phyloP scores from a whole-genome alignment of 768 basidiomycete species.

The Cubamyces lactineus region DNA sequence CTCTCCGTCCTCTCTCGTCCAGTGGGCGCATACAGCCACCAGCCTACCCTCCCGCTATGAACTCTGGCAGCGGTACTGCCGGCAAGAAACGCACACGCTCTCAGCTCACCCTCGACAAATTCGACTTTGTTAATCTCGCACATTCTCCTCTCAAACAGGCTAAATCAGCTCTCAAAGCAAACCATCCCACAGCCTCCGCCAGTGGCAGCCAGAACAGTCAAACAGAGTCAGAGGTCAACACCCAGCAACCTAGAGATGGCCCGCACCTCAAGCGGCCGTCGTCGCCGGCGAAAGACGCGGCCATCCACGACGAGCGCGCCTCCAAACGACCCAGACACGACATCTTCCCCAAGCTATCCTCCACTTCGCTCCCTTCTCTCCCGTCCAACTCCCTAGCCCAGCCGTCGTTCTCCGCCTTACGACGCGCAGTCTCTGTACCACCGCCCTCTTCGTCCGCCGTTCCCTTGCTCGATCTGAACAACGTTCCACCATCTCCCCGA shows the following conservation, averaged over 20 bases:
- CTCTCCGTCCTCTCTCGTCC: background rate
- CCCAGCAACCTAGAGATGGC: background rate
- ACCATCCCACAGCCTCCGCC: background rate
- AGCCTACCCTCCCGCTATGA: background rate
- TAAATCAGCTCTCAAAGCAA: background rate
- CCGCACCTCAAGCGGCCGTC: constrained; percentile 14
- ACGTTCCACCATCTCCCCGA: constrained; percentile 24
- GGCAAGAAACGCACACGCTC: constrained; percentile 20
- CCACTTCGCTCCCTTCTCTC: constrained; percentile 12
- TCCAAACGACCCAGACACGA: constrained; percentile 15
- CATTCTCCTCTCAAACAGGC: constrained; percentile 18
- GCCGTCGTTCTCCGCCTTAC: background rate
- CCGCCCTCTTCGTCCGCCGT: constrained; percentile 11
- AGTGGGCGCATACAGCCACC: no score
- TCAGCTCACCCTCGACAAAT: constrained; percentile 15
- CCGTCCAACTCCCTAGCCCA: background rate
- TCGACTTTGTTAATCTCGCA: constrained; percentile 2
- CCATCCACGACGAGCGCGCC: constrained; percentile 10
- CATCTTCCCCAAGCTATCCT: constrained; percentile 16
- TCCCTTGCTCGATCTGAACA: constrained; percentile 26
- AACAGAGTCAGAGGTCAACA: no score
- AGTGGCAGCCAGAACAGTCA: no score
- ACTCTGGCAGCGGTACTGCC: background rate
- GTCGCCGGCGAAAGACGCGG: constrained; percentile 17
- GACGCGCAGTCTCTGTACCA: constrained; percentile 26